Conservation (phyloP, 345 rosid species). For the Arabidopsis arenosa region DNA sequence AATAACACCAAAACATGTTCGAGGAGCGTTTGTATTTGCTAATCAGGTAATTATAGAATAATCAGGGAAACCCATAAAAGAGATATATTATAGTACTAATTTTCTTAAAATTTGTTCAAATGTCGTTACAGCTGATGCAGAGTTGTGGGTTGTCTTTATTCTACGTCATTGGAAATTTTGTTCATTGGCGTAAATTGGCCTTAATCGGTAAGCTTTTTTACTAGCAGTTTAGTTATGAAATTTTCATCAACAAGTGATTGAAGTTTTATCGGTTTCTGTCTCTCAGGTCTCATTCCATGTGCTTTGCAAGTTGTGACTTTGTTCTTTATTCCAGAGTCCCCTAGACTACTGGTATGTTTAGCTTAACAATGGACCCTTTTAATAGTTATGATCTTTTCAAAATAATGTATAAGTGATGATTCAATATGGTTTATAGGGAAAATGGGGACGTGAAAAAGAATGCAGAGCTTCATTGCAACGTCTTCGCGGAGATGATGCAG, state of each 20-base stretch:
- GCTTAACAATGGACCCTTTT: constrained; percentile 2
- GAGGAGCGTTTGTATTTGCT: constrained; percentile 49
- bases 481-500: constrained; percentile 60
- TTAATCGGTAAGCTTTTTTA: constrained; percentile 44
- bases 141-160: constrained; percentile 45
- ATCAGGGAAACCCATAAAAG: neutral
- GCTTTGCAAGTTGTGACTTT: constrained; percentile 49
- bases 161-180: constrained; percentile 45
- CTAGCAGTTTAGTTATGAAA: neutral
- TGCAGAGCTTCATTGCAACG: constrained; percentile 55
- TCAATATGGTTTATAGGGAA: constrained; percentile 46
- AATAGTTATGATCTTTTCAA: neutral
- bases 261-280: neutral
- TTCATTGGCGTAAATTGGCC: constrained; percentile 48
- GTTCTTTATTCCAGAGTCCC: constrained; percentile 66
- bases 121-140: constrained; percentile 43
- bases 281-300: constrained; percentile 47
- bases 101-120: neutral
- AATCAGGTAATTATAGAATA: constrained; percentile 42
- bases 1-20: constrained; percentile 47
- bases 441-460: constrained; percentile 56
- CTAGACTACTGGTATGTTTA: constrained; percentile 54
- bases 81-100: constrained; percentile 5
- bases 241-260: neutral
- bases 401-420: constrained; percentile 1